Evolutionary conservation across 305 asterid genomes (phyloP).

Genomic region (Fraxinus latifolia): DNA sequence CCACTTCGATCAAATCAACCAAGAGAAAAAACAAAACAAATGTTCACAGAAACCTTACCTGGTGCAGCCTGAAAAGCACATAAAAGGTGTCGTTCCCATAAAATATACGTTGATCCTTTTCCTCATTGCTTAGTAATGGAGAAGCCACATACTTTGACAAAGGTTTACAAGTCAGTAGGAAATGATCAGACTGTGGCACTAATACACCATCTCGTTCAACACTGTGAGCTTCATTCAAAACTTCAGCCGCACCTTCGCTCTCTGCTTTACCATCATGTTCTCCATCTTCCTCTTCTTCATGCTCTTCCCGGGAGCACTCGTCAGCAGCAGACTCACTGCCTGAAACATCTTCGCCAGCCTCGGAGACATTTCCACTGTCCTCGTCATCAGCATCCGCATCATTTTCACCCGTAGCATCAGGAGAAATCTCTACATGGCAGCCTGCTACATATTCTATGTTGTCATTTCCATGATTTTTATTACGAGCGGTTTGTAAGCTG

Average conservation of each 20-base stretch:
- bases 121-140: slow-evolving; percentile 37
- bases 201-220: slow-evolving; percentile 24
- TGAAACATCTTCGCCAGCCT: slow-evolving; percentile 79
- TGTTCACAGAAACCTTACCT: slow-evolving; percentile 42
- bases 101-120: slow-evolving; percentile 47
- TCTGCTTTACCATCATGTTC: slow-evolving; percentile 76
- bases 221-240: slow-evolving; percentile 41
- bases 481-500: slow-evolving; percentile 43
- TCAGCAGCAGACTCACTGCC: slow-evolving; percentile 94
- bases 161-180: slow-evolving; percentile 71
- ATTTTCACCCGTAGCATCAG: slow-evolving; percentile 69
- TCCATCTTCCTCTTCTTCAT: slow-evolving; percentile 76
- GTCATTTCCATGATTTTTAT: slow-evolving; percentile 36
- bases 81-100: slow-evolving; percentile 88
- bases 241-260: slow-evolving; percentile 96
- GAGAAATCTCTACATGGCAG: slow-evolving; percentile 46
- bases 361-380: slow-evolving; percentile 79
- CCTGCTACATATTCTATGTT: slow-evolving; percentile 49
- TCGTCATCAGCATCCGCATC: slow-evolving; percentile 62
- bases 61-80: slow-evolving; percentile 92
- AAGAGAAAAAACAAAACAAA: neutral
- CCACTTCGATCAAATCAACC: neutral
- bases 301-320: slow-evolving; percentile 81
- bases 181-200: slow-evolving; percentile 60
- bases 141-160: slow-evolving; percentile 65